phyloP scores from a whole-genome alignment of 2,329 filamentous ascomycete species.

The Zasmidium cellare region DNA sequence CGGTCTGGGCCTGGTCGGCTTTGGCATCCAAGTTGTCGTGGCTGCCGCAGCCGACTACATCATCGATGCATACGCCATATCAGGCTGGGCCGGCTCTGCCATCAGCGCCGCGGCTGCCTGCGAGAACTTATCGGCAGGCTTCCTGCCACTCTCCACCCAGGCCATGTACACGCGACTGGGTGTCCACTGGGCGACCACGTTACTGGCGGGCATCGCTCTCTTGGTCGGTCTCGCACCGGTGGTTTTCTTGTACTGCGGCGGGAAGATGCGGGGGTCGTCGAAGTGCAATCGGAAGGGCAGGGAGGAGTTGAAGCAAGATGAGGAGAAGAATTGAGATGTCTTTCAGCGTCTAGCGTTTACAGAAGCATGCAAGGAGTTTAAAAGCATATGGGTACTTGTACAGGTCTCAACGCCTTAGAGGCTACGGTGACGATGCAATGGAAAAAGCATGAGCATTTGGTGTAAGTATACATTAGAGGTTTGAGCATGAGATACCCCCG shows the following conservation, averaged over 20 bases:
- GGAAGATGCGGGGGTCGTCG: conserved; percentile 32
- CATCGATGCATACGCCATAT: conserved; percentile 48
- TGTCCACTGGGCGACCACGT: conserved; percentile 51
- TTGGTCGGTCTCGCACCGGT: conserved; percentile 47
- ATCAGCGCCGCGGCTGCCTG: conserved; percentile 50
- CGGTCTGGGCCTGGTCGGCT: conserved; percentile 50
- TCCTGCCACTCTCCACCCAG: conserved; percentile 49
- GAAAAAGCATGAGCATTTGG: background rate
- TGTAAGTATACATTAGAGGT: background rate
- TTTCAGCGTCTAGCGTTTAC: too few relatives aligned
- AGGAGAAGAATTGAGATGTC: background rate
- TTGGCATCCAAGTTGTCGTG: conserved; percentile 51
- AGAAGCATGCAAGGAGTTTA: background rate
- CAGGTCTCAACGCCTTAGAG: background rate
- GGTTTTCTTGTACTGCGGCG: conserved; percentile 40
- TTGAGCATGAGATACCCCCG: background rate
- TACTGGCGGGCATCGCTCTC: conserved; percentile 48
- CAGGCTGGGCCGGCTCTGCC: conserved; percentile 50
- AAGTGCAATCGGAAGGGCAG: conserved; percentile 33
- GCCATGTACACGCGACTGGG: conserved; percentile 51
- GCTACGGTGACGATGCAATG: background rate
- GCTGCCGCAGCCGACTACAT: conserved; percentile 51
- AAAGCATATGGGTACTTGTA: background rate
- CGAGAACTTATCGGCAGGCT: conserved; percentile 51
- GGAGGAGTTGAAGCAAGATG: conserved; percentile 4